Evolutionary conservation across 352 stramenopile species (phyloP), one percentile per base, ranked within the genome.

Genomic region (Phytopythium mirpurense): DNA sequence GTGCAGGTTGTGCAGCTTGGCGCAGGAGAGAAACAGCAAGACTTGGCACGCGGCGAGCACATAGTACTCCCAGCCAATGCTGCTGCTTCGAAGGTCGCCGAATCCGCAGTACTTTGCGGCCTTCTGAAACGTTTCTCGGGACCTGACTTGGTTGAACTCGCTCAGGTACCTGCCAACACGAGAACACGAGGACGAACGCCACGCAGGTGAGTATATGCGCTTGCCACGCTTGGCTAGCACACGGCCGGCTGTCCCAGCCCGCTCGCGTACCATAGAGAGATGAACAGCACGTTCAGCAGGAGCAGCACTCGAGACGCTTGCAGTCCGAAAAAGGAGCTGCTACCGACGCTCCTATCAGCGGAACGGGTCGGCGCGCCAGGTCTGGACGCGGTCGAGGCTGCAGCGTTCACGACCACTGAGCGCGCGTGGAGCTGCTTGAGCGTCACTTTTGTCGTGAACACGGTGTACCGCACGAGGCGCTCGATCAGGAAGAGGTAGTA

Each of bases 1-100:
- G 23, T 88, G 76, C n/a, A 91, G 44, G n/a, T 79, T 83, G 37
- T 76, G 65, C n/a, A 92, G 58, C 62, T 90, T 86, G 11, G 80
- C 65, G 24, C 63, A 71, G 52, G 62, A 74, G 14, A 86, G 41
- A 18, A 90, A 84, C 5, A 95, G 64, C 34, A 91, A 49, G 40
- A 84, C 61, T 26, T 88, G 61, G 19, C 78, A 73, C 0, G 42
- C 51, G 6, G 76, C 72, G 42, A 88, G 89, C 43, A 91, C 68
- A 49, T 83, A 95, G 57, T 83, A 81, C 55, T 78, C 63, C 78
- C 84, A 91, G 6, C 51, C 44, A 18, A 78, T 65, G 18, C 63
- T 58, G 8, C 46, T 54, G 1, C 56, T 57, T 18, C 67, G 66
- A 52, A 91, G 87, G 53, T 87, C 68, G 9, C 61, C 65, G 36